A percentile compares a stretch with the other conserved stretches of the same genome.
Conservation (phyloP, 2,329 filamentous ascomycete species). For the Didymella keratinophila region DNA sequence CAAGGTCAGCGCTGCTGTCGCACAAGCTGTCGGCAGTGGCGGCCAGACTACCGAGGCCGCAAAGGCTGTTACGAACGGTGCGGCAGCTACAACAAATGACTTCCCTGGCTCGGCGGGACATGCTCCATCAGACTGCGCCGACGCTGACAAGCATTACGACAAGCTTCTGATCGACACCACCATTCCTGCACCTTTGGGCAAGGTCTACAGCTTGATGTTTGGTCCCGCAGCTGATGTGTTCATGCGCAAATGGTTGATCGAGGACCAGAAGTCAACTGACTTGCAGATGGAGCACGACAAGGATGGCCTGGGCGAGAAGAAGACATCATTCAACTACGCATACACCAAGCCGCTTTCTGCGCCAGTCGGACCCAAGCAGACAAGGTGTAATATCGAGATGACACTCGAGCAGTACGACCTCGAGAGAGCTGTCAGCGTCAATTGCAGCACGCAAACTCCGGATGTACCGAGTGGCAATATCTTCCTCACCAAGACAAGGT, state of each 20-base stretch:
- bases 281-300: slow-evolving; percentile 83
- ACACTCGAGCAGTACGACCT: slow-evolving; percentile 84
- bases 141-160: slow-evolving; percentile 81
- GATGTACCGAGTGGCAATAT: slow-evolving; percentile 95
- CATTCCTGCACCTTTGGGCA: slow-evolving; percentile 86
- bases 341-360: slow-evolving; percentile 92
- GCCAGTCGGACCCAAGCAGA: slow-evolving; percentile 89
- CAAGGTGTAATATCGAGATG: slow-evolving; percentile 90
- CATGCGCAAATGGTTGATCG: slow-evolving; percentile 85
- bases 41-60: slow-evolving; percentile 44
- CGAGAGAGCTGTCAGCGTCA: slow-evolving; percentile 85
- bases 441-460: slow-evolving; percentile 84
- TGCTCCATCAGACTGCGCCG: slow-evolving; percentile 83
- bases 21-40: slow-evolving; percentile 51
- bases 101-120: slow-evolving; percentile 88
- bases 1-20: slow-evolving; percentile 71
- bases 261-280: slow-evolving; percentile 90
- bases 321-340: slow-evolving; percentile 75
- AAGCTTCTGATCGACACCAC: slow-evolving; percentile 84
- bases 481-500: slow-evolving; percentile 91
- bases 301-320: slow-evolving; percentile 77
- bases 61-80: slow-evolving; percentile 52
- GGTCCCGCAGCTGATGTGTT: slow-evolving; percentile 80
- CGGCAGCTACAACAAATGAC: slow-evolving; percentile 62
- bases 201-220: slow-evolving; percentile 88